Percentiles rank a stretch among this genome's conserved stretches.
These are phyloP conservation scores for Vararia minispora DNA, from an alignment of 768 basidiomycete genomes.

Conservation along the genomic window DNA sequence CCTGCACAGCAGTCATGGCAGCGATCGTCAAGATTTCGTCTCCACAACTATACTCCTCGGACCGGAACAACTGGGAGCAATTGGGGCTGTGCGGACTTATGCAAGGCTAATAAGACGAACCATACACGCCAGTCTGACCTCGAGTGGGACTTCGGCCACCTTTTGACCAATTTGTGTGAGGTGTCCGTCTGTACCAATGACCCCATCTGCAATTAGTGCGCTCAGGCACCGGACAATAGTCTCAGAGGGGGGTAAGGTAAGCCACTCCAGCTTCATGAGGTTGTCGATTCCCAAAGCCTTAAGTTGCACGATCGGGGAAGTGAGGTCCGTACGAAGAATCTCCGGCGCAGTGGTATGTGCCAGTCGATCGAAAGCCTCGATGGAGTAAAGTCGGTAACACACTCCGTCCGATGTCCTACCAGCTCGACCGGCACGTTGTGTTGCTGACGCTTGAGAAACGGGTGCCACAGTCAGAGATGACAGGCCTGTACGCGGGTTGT, in stretches of 20 bases:
- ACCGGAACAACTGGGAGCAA: slow-evolving; percentile 61
- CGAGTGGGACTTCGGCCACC: slow-evolving; percentile 91
- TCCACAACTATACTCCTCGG: slow-evolving; percentile 79
- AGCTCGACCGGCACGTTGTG: slow-evolving; percentile 88
- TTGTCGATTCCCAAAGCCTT: slow-evolving; percentile 95
- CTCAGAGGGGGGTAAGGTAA: slow-evolving; percentile 79
- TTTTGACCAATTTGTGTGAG: slow-evolving; percentile 69
- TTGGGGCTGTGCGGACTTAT: neutral
- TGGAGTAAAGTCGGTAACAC: slow-evolving; percentile 85
- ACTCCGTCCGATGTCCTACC: slow-evolving; percentile 88
- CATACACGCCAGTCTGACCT: slow-evolving; percentile 90
- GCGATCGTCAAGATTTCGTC: slow-evolving; percentile 95
- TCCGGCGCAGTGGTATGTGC: slow-evolving; percentile 74
- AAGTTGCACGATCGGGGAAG: slow-evolving; percentile 83
- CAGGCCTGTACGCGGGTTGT: slow-evolving; percentile 77
- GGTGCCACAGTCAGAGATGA: slow-evolving; percentile 79
- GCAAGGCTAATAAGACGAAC: slow-evolving; percentile 29
- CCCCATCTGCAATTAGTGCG: slow-evolving; percentile 66
- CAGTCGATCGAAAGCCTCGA: slow-evolving; percentile 46
- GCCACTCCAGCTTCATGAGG: slow-evolving; percentile 93
- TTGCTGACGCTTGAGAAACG: slow-evolving; percentile 80
- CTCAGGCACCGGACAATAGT: slow-evolving; percentile 81
- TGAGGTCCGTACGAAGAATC: slow-evolving; percentile 84
- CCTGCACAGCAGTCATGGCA: slow-evolving; percentile 91
- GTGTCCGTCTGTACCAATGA: slow-evolving; percentile 74